Evolutionary conservation across 208 protist genomes (phyloP).

Genomic region (Leishmania mexicana): DNA sequence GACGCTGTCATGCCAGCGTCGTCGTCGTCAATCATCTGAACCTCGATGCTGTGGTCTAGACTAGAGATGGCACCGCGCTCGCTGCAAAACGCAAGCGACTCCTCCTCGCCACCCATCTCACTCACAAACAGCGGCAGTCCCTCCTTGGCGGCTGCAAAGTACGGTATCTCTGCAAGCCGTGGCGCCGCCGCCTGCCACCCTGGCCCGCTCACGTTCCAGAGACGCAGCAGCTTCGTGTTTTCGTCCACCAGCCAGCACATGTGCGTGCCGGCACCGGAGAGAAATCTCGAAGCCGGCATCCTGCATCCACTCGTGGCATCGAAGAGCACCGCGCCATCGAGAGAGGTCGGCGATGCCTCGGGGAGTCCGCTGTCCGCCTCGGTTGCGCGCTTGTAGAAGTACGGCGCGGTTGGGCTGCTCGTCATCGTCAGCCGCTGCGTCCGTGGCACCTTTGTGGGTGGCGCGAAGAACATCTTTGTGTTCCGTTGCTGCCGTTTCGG

Average conservation of each 20-base stretch:
- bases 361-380: slow-evolving; percentile 13
- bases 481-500: not conserved
- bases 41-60: slow-evolving; percentile 81
- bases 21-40: slow-evolving; percentile 58
- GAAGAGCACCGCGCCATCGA: slow-evolving; percentile 27
- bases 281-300: slow-evolving; percentile 37
- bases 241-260: slow-evolving; percentile 83
- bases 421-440: slow-evolving; percentile 58
- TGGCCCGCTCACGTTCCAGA: slow-evolving; percentile 68
- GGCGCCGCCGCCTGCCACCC: slow-evolving; percentile 56
- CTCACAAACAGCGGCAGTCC: slow-evolving; percentile 70
- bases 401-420: slow-evolving; percentile 12
- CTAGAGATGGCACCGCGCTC: slow-evolving; percentile 74
- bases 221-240: slow-evolving; percentile 59
- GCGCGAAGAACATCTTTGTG: slow-evolving; percentile 52
- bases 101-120: slow-evolving; percentile 67
- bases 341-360: slow-evolving; percentile 16
- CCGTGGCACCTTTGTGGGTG: slow-evolving; percentile 72
- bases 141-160: slow-evolving; percentile 56
- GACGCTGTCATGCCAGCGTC: slow-evolving; percentile 38
- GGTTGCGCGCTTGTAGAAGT: slow-evolving; percentile 19
- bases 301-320: not conserved
- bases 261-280: slow-evolving; percentile 67
- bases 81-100: slow-evolving; percentile 82
- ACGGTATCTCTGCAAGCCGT: slow-evolving; percentile 66